phyloP scores from a whole-genome alignment of 176 grass and related monocot genomes.

The Microstegium vimineum region DNA sequence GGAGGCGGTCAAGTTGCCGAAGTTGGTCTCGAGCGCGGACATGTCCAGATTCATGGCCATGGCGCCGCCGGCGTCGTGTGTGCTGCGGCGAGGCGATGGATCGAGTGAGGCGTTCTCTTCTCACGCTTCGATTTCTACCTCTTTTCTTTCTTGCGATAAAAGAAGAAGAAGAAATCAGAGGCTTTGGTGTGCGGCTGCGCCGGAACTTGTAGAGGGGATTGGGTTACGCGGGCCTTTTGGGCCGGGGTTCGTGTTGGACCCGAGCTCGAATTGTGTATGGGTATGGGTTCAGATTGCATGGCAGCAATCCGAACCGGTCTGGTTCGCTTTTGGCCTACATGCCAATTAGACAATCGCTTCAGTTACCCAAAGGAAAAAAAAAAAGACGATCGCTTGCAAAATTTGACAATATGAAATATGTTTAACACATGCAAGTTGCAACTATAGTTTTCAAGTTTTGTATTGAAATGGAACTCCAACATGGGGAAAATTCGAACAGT shows the following conservation, averaged over 20 bases:
- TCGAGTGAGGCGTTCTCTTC: not conserved
- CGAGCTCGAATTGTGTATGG: not conserved
- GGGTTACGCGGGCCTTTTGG: not conserved
- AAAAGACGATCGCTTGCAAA: not conserved
- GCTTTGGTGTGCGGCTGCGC: not conserved
- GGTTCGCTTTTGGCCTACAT: not conserved
- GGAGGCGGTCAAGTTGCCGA: not conserved
- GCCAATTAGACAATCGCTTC: not conserved
- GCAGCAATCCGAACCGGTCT: not conserved
- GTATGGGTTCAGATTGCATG: not conserved
- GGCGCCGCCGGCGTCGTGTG: slow-evolving; percentile 17
- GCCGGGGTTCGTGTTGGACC: not conserved
- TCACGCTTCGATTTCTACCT: not conserved
- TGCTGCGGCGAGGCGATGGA: not conserved
- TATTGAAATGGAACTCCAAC: not conserved
- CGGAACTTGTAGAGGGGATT: not conserved
- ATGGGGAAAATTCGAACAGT: not conserved
- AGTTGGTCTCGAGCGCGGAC: slow-evolving; percentile 56
- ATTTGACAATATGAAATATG: too few relatives aligned
- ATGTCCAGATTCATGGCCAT: slow-evolving; percentile 53
- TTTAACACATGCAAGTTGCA: too few relatives aligned
- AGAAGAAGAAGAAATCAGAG: slow-evolving; percentile 20
- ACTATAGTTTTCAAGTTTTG: too few relatives aligned
- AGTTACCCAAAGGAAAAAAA: too few relatives aligned
- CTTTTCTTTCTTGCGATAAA: slow-evolving; percentile 43